These are phyloP conservation scores for Phytophthora brassicae DNA, from an alignment of 352 stramenopile genomes.

Conservation along the genomic window DNA sequence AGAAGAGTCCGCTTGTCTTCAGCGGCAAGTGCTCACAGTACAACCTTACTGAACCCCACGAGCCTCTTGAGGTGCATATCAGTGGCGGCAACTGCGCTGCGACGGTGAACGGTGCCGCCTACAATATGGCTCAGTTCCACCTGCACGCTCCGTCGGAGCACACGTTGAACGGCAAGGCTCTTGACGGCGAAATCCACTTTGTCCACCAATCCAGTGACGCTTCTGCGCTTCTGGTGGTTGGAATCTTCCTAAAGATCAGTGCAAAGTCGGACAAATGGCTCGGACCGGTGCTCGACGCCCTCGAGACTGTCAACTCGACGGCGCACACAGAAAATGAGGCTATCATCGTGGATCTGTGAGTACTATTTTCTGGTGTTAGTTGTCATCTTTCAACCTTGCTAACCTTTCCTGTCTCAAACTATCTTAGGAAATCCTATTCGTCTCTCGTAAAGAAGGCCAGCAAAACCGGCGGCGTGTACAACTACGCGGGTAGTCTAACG, in stretches of 20 bases:
- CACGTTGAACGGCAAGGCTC: slow-evolving; percentile 37
- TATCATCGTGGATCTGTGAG: slow-evolving; percentile 9
- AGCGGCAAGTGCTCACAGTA: slow-evolving; percentile 13
- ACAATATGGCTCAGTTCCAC: slow-evolving; percentile 46
- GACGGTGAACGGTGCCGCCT: slow-evolving; percentile 10
- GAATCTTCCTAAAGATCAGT: slow-evolving; percentile 26
- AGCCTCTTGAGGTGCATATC: slow-evolving; percentile 23
- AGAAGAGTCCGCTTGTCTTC: slow-evolving; percentile 1
- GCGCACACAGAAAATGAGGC: neutral
- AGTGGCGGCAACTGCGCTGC: slow-evolving; percentile 12
- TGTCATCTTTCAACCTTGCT: neutral
- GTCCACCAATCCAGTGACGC: slow-evolving; percentile 35
- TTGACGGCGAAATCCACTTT: slow-evolving; percentile 45
- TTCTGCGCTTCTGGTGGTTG: slow-evolving; percentile 35
- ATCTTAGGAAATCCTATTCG: too few species aligned
- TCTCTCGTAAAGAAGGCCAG: too few species aligned
- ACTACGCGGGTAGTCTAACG: slow-evolving; percentile 63
- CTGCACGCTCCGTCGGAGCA: slow-evolving; percentile 50
- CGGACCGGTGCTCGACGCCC: slow-evolving; percentile 23
- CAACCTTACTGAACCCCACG: slow-evolving; percentile 27
- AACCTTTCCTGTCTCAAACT: neutral
- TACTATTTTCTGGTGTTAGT: too few species aligned
- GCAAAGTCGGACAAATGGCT: slow-evolving; percentile 29
- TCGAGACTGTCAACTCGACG: slow-evolving; percentile 23
- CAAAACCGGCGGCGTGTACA: slow-evolving; percentile 23